Conservation (phyloP, 139 green algal genomes). For the Coccomyxa sp. region DNA sequence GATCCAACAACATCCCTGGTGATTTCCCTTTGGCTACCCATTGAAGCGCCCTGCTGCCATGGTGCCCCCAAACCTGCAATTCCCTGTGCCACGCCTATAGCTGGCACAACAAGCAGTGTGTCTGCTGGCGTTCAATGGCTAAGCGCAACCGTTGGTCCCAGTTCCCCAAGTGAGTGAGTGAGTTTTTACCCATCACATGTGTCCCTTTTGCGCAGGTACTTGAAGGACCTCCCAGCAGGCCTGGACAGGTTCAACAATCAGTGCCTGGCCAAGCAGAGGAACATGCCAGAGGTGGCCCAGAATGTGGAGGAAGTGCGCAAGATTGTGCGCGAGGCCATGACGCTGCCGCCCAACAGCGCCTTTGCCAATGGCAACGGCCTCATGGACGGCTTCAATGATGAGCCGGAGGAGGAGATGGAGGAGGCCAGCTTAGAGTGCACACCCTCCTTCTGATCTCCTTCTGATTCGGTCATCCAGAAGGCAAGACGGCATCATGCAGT, state of each 20-base stretch:
- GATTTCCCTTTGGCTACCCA: neutral
- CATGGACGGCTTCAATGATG: no score
- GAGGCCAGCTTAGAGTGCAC: no score
- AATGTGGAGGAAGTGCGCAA: neutral
- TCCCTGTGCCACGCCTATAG: neutral
- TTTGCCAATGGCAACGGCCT: no score
- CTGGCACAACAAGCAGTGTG: neutral
- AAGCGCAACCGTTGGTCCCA: no score
- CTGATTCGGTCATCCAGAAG: no score
- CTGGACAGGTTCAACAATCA: slow-evolving; percentile 10
- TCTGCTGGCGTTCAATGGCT: neutral
- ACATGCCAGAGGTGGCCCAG: neutral
- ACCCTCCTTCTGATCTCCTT: no score
- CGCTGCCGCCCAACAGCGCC: neutral
- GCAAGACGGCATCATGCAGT: no score
- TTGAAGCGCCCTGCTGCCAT: no score
- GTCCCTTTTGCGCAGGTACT: neutral
- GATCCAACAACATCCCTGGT: slow-evolving; percentile 75
- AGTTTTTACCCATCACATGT: no score
- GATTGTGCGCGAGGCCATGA: neutral
- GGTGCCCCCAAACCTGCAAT: slow-evolving; percentile 19
- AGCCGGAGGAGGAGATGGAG: no score
- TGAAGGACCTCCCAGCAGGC: slow-evolving; percentile 38
- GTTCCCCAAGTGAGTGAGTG: no score
- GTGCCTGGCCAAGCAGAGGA: slow-evolving; percentile 1